Evolutionary conservation across 2,329 filamentous ascomycete species (phyloP).

Genomic region (Colletotrichum shisoi): DNA sequence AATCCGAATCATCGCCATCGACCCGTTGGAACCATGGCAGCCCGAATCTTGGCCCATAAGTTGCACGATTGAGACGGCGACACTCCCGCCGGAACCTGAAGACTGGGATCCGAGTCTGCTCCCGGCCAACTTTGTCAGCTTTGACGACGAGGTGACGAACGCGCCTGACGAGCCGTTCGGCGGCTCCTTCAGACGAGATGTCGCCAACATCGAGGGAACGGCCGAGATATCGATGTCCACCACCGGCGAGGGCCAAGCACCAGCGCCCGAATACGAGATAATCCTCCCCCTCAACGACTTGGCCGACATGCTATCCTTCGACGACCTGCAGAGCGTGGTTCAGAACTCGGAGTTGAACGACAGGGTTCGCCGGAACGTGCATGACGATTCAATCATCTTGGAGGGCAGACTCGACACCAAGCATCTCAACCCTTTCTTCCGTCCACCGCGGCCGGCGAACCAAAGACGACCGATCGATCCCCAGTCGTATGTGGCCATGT

Average conservation of each 20-base stretch:
- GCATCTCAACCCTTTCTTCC: constrained; percentile 9
- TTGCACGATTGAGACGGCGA: not conserved
- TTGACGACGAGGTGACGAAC: constrained; percentile 1
- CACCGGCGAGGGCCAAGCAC: not conserved
- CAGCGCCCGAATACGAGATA: not conserved
- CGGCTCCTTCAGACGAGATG: constrained; percentile 4
- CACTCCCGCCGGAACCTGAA: not conserved
- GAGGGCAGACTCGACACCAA: not conserved
- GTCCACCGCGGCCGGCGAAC: not conserved
- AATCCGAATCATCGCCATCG: constrained; percentile 6
- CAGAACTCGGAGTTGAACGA: constrained; percentile 4
- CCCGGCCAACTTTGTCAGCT: not conserved
- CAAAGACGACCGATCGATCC: not conserved
- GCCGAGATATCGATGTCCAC: not conserved
- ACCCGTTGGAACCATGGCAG: not conserved
- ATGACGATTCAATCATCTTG: not conserved
- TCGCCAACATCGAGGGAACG: not conserved
- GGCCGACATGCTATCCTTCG: not conserved
- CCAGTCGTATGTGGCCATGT: constrained; percentile 40
- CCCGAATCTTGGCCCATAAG: not conserved
- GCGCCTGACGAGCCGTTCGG: constrained; percentile 8
- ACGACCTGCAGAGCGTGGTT: not conserved
- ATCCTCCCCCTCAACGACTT: constrained; percentile 3
- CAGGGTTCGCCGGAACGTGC: not conserved
- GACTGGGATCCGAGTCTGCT: not conserved